Evolutionary conservation across 2,329 filamentous ascomycete genomes (phyloP), one percentile per base, ranked within the genome.

Genomic region (Hymenotorrendiella dingleyae): DNA sequence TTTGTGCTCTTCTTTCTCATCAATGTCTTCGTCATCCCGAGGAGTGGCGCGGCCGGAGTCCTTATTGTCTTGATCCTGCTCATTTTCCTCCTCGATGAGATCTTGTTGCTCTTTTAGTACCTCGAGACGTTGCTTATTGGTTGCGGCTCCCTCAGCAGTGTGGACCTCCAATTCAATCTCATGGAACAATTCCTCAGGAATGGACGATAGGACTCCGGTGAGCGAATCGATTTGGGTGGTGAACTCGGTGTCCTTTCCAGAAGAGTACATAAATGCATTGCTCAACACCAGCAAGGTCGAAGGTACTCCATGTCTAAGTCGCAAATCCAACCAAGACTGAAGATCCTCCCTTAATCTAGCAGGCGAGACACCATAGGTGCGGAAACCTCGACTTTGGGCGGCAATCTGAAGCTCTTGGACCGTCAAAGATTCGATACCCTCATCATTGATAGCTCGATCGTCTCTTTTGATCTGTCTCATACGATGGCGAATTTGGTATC

Each of bases 401-500:
- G 93, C 93, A 59, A 82, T 86, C 70, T 97, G 93, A 35, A 98
- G 76, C 66, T 98, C 93, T 2, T 83, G 76, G 0, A 97, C 89
- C n/a, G 89, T 94, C 40, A 98, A 77, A 41, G 84, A 90, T 47
- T 94, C 89, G 22, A 98, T 84, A 24, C 93, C 90, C 67, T 98
- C 93, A 61, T 84, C 95, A 63, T 81, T 85, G 62, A 98, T 98
- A 50, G 90, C 89, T 54, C 82, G 83, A 68, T 98, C 93, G 61
- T 98, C 93, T 50, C 91, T 84, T 80, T 98, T 98, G 74, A 97
- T 97, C 68, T 98, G 93, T 57, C 91, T 82, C 93, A 98, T 98
- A 50, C 91, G 86, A 68, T 97, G 90, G 45, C 93, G 87, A 58
- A 98, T 81, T 64, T 94, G 89, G 69, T 98, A 98, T 42, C 93